Conservation (phyloP, 306 rosid genomes). For the Delonix regia region DNA sequence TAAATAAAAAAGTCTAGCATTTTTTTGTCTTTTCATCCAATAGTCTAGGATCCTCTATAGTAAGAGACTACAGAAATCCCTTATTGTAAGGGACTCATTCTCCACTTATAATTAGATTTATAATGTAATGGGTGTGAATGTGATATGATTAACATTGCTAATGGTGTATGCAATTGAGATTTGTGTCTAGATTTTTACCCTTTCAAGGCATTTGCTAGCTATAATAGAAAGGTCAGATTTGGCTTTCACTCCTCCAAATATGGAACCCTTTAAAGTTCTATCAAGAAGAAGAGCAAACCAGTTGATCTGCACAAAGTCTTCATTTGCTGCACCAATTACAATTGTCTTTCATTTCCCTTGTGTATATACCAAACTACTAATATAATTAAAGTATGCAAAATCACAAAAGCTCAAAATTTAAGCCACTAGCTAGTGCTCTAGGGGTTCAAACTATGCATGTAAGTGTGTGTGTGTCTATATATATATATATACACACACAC, state of each 20-base stretch:
- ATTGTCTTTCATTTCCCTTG: slow-evolving; percentile 52
- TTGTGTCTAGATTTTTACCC: slow-evolving; percentile 35
- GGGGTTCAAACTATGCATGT: too few relatives aligned
- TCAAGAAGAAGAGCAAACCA: slow-evolving; percentile 33
- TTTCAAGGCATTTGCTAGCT: slow-evolving; percentile 40
- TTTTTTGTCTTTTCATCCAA: too few relatives aligned
- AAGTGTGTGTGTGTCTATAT: too few relatives aligned
- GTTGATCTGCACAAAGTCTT: slow-evolving; percentile 27
- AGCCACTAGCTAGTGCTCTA: background rate
- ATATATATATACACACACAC: too few relatives aligned
- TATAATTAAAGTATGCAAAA: background rate
- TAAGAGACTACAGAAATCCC: too few relatives aligned
- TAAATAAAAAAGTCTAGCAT: too few relatives aligned
- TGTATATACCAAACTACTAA: background rate
- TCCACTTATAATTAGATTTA: too few relatives aligned
- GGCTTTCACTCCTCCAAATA: slow-evolving; percentile 55
- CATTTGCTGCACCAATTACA: slow-evolving; percentile 38
- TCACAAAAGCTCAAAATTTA: background rate
- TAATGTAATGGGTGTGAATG: background rate
- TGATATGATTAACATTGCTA: too few relatives aligned
- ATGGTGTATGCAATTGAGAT: background rate
- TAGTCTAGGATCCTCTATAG: too few relatives aligned
- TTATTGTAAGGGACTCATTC: too few relatives aligned
- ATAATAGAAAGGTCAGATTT: slow-evolving; percentile 50
- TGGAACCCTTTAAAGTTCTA: slow-evolving; percentile 51